These are phyloP conservation scores for Rhodamnia rubescens DNA, from an alignment of 345 rosid species.

Conservation along the genomic window DNA sequence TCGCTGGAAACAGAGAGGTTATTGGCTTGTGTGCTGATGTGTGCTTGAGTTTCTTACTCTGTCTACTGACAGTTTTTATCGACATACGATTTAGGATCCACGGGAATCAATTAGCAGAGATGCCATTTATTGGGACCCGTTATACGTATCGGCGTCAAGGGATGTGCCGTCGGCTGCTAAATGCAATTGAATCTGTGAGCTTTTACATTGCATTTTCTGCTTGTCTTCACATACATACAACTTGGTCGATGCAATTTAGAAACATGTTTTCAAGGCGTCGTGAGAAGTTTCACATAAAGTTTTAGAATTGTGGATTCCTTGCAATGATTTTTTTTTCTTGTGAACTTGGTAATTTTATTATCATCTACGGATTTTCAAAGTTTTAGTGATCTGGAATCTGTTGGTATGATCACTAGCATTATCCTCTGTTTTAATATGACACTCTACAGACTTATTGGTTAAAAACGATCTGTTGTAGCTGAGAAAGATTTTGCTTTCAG, in stretches of 20 bases:
- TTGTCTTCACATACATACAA: background rate
- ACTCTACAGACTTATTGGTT: background rate
- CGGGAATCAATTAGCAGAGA: constrained; percentile 78
- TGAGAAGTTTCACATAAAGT: background rate
- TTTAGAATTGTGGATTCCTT: background rate
- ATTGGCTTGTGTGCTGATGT: background rate
- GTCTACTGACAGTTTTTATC: background rate
- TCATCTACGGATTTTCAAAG: background rate
- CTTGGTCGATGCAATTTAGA: background rate
- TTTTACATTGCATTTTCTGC: background rate
- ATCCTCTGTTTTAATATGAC: background rate
- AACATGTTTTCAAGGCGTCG: background rate
- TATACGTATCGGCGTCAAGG: constrained; percentile 78
- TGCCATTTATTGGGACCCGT: constrained; percentile 98
- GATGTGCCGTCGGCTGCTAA: constrained; percentile 86
- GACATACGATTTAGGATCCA: constrained; percentile 47
- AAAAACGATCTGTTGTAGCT: background rate
- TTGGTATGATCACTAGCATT: background rate
- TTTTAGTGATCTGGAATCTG: background rate
- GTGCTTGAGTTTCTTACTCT: background rate
- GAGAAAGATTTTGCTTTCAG: background rate
- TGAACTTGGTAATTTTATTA: background rate
- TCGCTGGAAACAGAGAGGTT: background rate
- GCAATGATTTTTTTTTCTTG: background rate
- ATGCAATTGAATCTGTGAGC: constrained; percentile 80